Evolutionary conservation across 23 red algal genomes (phyloP).

Genomic region (Gracilaria domingensis): DNA sequence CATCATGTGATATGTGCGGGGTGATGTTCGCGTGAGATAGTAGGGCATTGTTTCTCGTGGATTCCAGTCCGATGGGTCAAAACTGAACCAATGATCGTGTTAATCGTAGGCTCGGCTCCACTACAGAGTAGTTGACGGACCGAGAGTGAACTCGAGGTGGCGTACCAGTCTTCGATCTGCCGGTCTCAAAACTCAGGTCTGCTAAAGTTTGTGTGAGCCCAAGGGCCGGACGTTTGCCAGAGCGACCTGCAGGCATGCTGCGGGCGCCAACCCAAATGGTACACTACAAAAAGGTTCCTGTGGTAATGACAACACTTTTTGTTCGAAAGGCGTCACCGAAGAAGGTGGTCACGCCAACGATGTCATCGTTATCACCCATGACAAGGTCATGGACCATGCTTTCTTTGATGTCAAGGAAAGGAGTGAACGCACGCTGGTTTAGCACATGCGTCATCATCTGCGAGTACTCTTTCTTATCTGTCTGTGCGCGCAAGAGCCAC

Average conservation of each 20-base stretch:
- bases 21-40: slow-evolving; percentile 94
- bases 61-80: slow-evolving; percentile 93
- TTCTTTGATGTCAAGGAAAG: slow-evolving; percentile 84
- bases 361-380: slow-evolving; percentile 76
- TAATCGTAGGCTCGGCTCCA: slow-evolving; percentile 89
- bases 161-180: slow-evolving; percentile 95
- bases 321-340: slow-evolving; percentile 82
- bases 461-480: slow-evolving; percentile 98
- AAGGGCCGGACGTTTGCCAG: slow-evolving; percentile 86
- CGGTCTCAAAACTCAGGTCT: slow-evolving; percentile 93
- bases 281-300: slow-evolving; percentile 93
- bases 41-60: slow-evolving; percentile 83
- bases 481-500: slow-evolving; percentile 97
- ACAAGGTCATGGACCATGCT: slow-evolving; percentile 96
- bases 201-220: slow-evolving; percentile 91
- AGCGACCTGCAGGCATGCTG: slow-evolving; percentile 93
- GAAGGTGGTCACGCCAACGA: slow-evolving; percentile 86
- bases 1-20: slow-evolving; percentile 90
- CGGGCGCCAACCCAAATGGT: slow-evolving; percentile 97
- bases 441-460: slow-evolving; percentile 88
- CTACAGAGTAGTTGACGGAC: slow-evolving; percentile 83
- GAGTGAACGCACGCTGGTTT: slow-evolving; percentile 29
- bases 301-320: slow-evolving; percentile 60
- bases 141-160: slow-evolving; percentile 90
- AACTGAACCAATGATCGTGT: slow-evolving; percentile 99